Conservation (phyloP, 1,284 basidiomycete species). For the Paramarasmius palmivorus region DNA sequence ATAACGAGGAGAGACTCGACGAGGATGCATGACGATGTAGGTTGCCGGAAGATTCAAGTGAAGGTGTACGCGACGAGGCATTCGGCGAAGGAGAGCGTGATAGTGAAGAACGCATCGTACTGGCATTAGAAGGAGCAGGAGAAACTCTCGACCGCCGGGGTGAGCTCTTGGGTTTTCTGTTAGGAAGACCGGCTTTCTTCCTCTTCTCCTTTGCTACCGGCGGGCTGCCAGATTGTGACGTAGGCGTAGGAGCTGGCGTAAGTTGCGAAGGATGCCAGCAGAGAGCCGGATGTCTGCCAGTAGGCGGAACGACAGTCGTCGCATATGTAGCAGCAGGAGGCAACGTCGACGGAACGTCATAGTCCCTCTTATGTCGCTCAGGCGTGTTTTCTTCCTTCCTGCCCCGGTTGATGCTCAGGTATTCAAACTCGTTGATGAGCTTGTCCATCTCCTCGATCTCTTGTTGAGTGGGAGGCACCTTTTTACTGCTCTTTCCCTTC, state of each 20-base stretch:
- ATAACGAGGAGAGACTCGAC: slow-evolving; percentile 1
- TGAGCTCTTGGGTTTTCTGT: background rate
- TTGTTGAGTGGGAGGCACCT: background rate
- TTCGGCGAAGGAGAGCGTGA: background rate
- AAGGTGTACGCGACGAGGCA: background rate
- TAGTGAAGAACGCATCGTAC: background rate
- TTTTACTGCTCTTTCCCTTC: background rate
- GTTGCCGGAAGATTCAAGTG: background rate
- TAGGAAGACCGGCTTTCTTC: slow-evolving; percentile 1
- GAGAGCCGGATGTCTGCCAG: background rate
- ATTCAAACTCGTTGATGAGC: background rate
- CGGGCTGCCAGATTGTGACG: no score
- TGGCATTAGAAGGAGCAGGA: background rate
- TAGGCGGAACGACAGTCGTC: background rate
- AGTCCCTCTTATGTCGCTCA: background rate
- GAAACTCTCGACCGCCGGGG: background rate
- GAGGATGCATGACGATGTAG: background rate
- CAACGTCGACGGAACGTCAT: background rate
- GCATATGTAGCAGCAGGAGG: background rate
- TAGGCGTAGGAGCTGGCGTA: background rate
- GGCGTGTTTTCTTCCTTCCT: background rate
- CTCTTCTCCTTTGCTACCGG: background rate
- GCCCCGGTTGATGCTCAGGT: background rate
- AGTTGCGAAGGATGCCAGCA: background rate
- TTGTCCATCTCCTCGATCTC: background rate